Conservation (phyloP, 164 flowering plant genomes). For the Sextonia rubra region DNA sequence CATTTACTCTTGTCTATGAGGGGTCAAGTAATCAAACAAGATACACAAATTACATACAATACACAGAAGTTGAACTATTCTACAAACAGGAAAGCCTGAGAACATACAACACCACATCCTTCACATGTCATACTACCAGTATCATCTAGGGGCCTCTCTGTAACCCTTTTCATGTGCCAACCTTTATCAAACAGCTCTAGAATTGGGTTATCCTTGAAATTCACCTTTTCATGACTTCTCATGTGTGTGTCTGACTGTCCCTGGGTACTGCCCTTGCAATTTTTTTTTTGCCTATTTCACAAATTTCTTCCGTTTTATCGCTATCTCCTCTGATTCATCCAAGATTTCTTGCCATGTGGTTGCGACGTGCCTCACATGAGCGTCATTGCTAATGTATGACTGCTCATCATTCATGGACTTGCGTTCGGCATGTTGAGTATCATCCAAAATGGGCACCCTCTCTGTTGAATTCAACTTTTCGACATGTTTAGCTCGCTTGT, state of each 20-base stretch:
- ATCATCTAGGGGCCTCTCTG: conserved; percentile 1
- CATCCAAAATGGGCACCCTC: not conserved
- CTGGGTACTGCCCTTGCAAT: too few species aligned
- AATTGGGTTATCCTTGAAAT: conserved; percentile 24
- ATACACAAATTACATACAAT: too few species aligned
- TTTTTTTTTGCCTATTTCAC: not conserved
- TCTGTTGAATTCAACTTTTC: not conserved
- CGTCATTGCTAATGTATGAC: not conserved
- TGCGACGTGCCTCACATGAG: not conserved
- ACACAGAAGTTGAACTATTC: too few species aligned
- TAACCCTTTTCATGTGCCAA: conserved; percentile 30
- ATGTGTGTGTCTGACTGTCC: not conserved
- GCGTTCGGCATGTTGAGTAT: not conserved
- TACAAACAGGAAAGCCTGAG: too few species aligned
- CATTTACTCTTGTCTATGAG: too few species aligned
- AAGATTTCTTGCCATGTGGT: not conserved
- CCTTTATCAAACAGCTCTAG: conserved; percentile 39
- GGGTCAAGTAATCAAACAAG: too few species aligned
- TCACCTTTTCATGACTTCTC: conserved; percentile 1
- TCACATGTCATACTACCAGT: not conserved
- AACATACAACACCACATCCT: not conserved
- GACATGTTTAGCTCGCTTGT: not conserved
- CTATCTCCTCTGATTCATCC: not conserved
- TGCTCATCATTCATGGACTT: not conserved
- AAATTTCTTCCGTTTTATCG: conserved; percentile 16